Conservation (phyloP, 1,284 basidiomycete species). For the Austroboletus niveus region DNA sequence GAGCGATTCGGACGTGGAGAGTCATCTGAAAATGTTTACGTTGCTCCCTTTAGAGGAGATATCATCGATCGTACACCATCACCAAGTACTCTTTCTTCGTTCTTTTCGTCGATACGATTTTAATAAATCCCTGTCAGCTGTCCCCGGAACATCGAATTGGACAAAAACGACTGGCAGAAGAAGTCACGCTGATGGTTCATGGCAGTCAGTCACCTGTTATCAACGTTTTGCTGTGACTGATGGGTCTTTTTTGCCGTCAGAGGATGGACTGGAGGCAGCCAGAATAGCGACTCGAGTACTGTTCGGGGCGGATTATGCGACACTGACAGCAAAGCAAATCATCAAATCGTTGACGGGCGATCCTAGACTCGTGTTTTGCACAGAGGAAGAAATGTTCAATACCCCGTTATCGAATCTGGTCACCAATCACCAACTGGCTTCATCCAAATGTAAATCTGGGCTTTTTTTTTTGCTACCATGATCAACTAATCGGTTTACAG, state of each 20-base stretch:
- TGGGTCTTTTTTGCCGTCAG: slow-evolving; percentile 13
- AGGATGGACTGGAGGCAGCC: slow-evolving; percentile 30
- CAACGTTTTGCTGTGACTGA: slow-evolving; percentile 1
- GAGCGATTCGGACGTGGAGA: too few species aligned
- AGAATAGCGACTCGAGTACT: slow-evolving; percentile 33
- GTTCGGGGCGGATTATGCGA: slow-evolving; percentile 30
- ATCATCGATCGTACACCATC: too few species aligned
- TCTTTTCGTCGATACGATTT: background rate
- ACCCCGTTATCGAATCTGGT: slow-evolving; percentile 26
- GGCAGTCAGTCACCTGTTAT: slow-evolving; percentile 46
- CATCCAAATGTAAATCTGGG: slow-evolving; percentile 29
- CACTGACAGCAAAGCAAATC: slow-evolving; percentile 27
- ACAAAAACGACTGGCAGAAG: slow-evolving; percentile 79
- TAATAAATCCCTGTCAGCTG: slow-evolving; percentile 36
- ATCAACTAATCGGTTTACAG: slow-evolving; percentile 18
- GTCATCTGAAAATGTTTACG: too few species aligned
- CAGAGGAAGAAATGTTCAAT: slow-evolving; percentile 29
- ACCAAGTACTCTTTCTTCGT: background rate
- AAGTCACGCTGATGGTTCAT: slow-evolving; percentile 89
- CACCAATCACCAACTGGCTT: slow-evolving; percentile 25
- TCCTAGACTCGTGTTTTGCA: slow-evolving; percentile 32
- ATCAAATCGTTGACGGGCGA: slow-evolving; percentile 30
- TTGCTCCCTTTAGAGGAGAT: too few species aligned
- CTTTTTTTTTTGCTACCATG: background rate
- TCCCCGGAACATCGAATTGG: slow-evolving; percentile 63